Percentiles rank a stretch among this genome's conserved stretches.
phyloP scores from a whole-genome alignment of 306 rosid genomes.

The Elaeagnus macrophylla region DNA sequence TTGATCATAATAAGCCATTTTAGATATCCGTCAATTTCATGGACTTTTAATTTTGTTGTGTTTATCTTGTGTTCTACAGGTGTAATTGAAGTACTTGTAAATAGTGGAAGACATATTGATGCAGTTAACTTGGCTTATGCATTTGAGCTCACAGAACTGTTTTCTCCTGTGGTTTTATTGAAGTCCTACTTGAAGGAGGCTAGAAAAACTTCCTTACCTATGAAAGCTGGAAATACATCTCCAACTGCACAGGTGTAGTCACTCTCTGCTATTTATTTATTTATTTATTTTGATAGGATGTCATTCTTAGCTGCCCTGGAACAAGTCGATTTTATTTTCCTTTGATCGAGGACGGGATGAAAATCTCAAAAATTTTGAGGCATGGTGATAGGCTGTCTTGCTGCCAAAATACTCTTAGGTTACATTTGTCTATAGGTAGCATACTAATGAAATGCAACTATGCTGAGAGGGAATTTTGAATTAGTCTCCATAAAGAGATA shows the following conservation, averaged over 20 bases:
- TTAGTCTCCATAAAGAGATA: no score
- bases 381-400: no score
- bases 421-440: no score
- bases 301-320: not conserved
- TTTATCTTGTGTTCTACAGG: slow-evolving; percentile 45
- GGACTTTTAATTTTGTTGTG: not conserved
- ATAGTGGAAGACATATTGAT: slow-evolving; percentile 91
- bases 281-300: no score
- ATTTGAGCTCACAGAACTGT: slow-evolving; percentile 64
- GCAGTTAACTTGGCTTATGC: slow-evolving; percentile 94
- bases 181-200: slow-evolving; percentile 92
- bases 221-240: slow-evolving; percentile 64
- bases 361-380: no score
- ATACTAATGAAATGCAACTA: no score
- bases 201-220: slow-evolving; percentile 57
- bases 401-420: no score
- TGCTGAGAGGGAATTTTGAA: no score
- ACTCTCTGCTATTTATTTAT: not conserved
- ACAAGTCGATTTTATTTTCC: not conserved
- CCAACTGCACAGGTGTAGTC: slow-evolving; percentile 60
- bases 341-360: no score
- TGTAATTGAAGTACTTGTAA: slow-evolving; percentile 68
- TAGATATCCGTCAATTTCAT: not conserved
- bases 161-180: slow-evolving; percentile 72
- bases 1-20: not conserved